These are phyloP conservation scores for Leishmania braziliensis DNA, from an alignment of 208 protist species.

Conservation along the genomic window DNA sequence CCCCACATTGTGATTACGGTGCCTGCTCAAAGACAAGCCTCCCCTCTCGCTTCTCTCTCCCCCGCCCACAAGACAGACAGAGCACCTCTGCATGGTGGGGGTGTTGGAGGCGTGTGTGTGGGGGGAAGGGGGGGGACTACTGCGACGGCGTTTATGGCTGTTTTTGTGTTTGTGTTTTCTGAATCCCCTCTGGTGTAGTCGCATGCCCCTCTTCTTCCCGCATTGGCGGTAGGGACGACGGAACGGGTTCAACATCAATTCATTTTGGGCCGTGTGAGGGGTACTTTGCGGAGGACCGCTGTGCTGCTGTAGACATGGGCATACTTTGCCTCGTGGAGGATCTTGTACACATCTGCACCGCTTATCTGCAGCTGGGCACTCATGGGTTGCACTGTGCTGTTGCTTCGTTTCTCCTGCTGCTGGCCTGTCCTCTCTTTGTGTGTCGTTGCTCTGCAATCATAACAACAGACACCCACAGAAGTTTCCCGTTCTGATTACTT, in stretches of 20 bases:
- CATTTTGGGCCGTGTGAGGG: background rate
- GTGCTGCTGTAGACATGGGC: background rate
- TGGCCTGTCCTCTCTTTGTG: background rate
- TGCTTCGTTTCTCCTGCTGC: background rate
- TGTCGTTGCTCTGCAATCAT: background rate
- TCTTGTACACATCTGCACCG: background rate
- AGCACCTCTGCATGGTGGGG: background rate
- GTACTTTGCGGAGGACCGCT: background rate
- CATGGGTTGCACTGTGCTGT: background rate
- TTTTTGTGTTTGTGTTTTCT: background rate
- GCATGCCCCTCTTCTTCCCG: background rate
- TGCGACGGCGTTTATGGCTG: background rate
- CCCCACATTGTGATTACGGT: background rate
- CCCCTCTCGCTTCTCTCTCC: background rate
- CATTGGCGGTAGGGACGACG: background rate
- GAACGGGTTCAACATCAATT: background rate
- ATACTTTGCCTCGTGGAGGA: background rate
- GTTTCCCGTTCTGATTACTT: background rate
- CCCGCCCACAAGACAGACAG: background rate
- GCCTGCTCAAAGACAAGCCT: background rate
- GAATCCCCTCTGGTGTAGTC: background rate
- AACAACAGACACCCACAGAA: background rate
- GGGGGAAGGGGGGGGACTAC: background rate
- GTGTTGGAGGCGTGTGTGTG: background rate
- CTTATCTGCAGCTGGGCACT: background rate